Evolutionary conservation across 257 asterid genomes (phyloP).

Genomic region (Penstemon newberryi): DNA sequence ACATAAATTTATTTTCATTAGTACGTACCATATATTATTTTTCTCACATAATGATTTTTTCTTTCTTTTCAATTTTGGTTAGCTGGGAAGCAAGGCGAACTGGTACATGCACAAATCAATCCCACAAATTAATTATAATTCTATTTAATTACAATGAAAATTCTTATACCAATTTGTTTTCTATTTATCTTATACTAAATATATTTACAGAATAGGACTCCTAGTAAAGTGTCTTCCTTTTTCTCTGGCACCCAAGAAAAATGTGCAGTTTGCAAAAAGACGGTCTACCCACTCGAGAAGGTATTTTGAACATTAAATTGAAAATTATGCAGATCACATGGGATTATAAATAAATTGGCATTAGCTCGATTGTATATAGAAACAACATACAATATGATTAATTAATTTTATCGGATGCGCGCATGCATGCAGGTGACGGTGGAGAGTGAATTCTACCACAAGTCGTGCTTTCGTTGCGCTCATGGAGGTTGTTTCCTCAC

Average conservation of each 20-base stretch:
- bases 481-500: conserved; percentile 85
- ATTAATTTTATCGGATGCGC: no score
- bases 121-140: not conserved
- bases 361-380: no score
- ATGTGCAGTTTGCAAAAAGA: conserved; percentile 72
- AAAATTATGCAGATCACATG: no score
- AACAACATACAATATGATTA: no score
- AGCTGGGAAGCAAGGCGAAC: conserved; percentile 48
- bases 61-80: conserved; percentile 9
- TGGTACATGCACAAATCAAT: conserved; percentile 31
- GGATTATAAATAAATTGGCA: no score
- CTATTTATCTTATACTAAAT: not conserved
- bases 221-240: conserved; percentile 68
- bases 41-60: not conserved
- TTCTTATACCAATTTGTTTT: not conserved
- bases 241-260: conserved; percentile 92
- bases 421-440: conserved; percentile 53
- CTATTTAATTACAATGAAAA: no score
- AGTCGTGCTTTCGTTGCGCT: conserved; percentile 85
- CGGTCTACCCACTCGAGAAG: conserved; percentile 89
- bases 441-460: conserved; percentile 84
- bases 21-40: not conserved
- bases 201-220: conserved; percentile 54
- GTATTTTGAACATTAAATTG: conserved; percentile 27
- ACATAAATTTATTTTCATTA: not conserved